Percentiles rank a stretch among this genome's conserved stretches.
These are phyloP conservation scores for Aechmea fasciata DNA, from an alignment of 176 grass and related monocot genomes.

Conservation along the genomic window DNA sequence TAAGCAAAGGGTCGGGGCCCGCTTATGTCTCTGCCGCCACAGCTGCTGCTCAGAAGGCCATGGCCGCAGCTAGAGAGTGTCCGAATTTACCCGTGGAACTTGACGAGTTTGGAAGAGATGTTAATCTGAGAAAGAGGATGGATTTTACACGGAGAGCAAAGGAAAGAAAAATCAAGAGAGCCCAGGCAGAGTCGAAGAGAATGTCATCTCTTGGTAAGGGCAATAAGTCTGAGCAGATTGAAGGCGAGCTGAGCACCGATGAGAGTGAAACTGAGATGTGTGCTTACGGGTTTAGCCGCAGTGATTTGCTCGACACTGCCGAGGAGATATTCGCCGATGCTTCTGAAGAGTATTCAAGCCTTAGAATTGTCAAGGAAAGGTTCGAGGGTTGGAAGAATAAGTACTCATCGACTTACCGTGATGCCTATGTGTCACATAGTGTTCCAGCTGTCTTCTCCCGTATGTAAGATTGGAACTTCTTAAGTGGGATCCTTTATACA, in stretches of 20 bases:
- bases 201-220: conserved; percentile 35
- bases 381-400: conserved; percentile 79
- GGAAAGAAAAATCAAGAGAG: conserved; percentile 51
- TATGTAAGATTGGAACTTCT: conserved; percentile 86
- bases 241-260: conserved; percentile 95
- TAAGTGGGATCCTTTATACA: conserved; percentile 86
- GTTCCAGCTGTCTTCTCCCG: conserved; percentile 60
- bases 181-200: conserved; percentile 51
- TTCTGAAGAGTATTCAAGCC: conserved; percentile 75
- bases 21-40: conserved; percentile 55
- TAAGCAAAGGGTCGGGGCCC: conserved; percentile 55
- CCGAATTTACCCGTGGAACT: conserved; percentile 58
- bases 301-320: conserved; percentile 73
- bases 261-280: conserved; percentile 83
- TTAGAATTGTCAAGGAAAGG: conserved; percentile 80
- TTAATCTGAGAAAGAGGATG: conserved; percentile 63
- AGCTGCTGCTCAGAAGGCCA: conserved; percentile 62
- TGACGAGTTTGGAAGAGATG: conserved; percentile 88
- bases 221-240: conserved; percentile 33
- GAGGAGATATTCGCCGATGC: conserved; percentile 77
- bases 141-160: conserved; percentile 66
- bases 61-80: conserved; percentile 49
- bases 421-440: conserved; percentile 75
- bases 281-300: conserved; percentile 68
- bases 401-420: conserved; percentile 58